A percentile compares a stretch with the other conserved stretches of the same genome.
Evolutionary conservation across 768 basidiomycete genomes (phyloP).

Genomic region (Saitozyma sp.): DNA sequence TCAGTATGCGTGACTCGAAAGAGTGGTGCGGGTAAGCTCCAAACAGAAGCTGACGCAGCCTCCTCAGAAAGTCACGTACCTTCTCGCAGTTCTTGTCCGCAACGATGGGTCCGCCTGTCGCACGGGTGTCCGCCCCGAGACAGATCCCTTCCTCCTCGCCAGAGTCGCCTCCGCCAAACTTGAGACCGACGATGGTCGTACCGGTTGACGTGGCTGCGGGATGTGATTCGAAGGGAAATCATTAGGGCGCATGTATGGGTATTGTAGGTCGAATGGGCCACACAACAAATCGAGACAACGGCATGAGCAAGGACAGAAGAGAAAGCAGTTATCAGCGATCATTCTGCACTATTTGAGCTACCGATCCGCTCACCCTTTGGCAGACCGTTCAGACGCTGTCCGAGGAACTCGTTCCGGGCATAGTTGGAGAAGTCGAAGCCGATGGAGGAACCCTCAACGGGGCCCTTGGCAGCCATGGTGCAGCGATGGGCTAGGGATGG

Average conservation of each 20-base stretch:
- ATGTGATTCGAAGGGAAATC: too few species aligned
- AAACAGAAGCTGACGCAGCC: not conserved
- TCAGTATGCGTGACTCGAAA: not conserved
- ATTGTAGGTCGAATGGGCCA: too few species aligned
- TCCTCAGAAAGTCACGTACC: slow-evolving; percentile 57
- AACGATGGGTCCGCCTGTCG: slow-evolving; percentile 90
- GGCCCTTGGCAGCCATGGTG: slow-evolving; percentile 32
- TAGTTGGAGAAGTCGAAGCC: slow-evolving; percentile 53
- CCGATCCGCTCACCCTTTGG: slow-evolving; percentile 41
- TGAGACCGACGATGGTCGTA: slow-evolving; percentile 95
- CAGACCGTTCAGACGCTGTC: slow-evolving; percentile 42
- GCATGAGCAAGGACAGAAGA: too few species aligned
- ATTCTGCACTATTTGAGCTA: not conserved
- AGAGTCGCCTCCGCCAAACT: slow-evolving; percentile 60
- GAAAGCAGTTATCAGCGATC: not conserved
- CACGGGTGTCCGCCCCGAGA: slow-evolving; percentile 93
- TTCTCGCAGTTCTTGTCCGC: slow-evolving; percentile 99
- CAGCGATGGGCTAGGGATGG: not conserved
- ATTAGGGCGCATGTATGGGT: too few species aligned
- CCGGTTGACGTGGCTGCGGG: slow-evolving; percentile 59
- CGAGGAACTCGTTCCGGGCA: slow-evolving; percentile 51
- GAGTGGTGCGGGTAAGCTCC: too few species aligned
- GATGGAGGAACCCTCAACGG: slow-evolving; percentile 26
- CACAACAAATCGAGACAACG: too few species aligned
- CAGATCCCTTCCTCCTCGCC: slow-evolving; percentile 77